Evolutionary conservation across 2,329 filamentous ascomycete genomes (phyloP), one percentile per base, ranked within the genome.

Genomic region (Aspergillus hiratsukae): DNA sequence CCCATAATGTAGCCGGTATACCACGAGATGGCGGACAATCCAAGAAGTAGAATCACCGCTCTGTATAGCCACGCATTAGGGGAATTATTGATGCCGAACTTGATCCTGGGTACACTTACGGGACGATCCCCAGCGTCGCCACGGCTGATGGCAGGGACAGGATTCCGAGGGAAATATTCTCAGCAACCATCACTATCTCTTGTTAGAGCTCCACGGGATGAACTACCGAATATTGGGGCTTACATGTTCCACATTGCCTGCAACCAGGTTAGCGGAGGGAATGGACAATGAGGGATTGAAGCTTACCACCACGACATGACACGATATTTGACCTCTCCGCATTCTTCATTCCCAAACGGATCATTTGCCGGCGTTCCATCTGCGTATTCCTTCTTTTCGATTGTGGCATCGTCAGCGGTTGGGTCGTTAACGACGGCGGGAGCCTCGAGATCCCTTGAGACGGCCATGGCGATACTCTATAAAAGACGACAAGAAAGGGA

Each of bases 1-100:
- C 81, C 83, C 48, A 86, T 79, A 2, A 85, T 76, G 64, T 80
- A 84, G 48, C 83, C 83, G 0, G 82, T 84, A 63, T 85, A 86
- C 45, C 78, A 82, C 10, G 83, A 78, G 19, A 86, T 69, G 48
- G 81, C 61, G 19, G 83, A 83, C 23, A 86, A 69, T 31, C 76
- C 68, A 48, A 83, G 59, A 55, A 83, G 80, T 50, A 84, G 72
- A 51, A 86, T 75, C 3, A 83, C 68, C 29, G 81, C 81, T 3
- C 75, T 77, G 45, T 5, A 53, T 45, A 2, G 21, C 6, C 35
- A 27, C 43, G 35, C 23, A 49, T 41, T 48, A 29, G 49, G 57
- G 31, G 55, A 48, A 28, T 2, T 9, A 4, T 31, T 4, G 11
- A 14, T 14, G 7, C 51, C 17, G 3, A 51, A 29, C 31, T 23